Percentiles rank a stretch among this genome's conserved stretches.
These are phyloP conservation scores for Licmophora abbreviata DNA, from an alignment of 108 stramenopile genomes.

Conservation along the genomic window DNA sequence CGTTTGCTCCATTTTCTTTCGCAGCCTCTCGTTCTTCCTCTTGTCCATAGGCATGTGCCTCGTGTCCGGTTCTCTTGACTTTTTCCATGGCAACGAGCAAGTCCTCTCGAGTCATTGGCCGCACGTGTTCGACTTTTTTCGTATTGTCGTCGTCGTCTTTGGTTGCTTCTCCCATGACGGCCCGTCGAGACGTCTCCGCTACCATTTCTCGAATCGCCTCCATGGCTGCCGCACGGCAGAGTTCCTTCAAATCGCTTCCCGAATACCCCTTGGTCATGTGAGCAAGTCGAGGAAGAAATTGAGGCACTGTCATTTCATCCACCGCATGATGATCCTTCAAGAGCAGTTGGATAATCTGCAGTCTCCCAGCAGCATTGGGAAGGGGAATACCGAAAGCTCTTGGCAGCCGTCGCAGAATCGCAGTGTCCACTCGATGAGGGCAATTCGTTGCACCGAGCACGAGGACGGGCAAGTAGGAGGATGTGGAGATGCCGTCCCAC, in stretches of 20 bases:
- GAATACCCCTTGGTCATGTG: conserved; percentile 70
- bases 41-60: conserved; percentile 45
- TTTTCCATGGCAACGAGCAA: conserved; percentile 56
- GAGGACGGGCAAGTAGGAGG: conserved; percentile 54
- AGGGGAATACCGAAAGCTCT: conserved; percentile 78
- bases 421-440: conserved; percentile 88
- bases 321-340: conserved; percentile 52
- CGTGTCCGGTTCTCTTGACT: conserved; percentile 71
- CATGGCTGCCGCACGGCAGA: conserved; percentile 90
- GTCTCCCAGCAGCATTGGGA: conserved; percentile 54
- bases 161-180: conserved; percentile 32
- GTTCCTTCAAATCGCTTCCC: conserved; percentile 93
- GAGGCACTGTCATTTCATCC: conserved; percentile 10
- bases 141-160: not conserved
- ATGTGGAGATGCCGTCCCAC: conserved; percentile 86
- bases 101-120: conserved; percentile 56
- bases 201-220: conserved; percentile 77
- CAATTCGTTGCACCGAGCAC: conserved; percentile 96
- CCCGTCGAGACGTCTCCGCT: conserved; percentile 42
- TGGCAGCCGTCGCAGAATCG: conserved; percentile 93
- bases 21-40: not conserved
- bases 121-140: conserved; percentile 22
- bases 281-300: conserved; percentile 61
- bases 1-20: not conserved
- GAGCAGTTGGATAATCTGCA: conserved; percentile 75